Evolutionary conservation across 2,329 filamentous ascomycete genomes (phyloP).

Genomic region (Fusarium sp.): DNA sequence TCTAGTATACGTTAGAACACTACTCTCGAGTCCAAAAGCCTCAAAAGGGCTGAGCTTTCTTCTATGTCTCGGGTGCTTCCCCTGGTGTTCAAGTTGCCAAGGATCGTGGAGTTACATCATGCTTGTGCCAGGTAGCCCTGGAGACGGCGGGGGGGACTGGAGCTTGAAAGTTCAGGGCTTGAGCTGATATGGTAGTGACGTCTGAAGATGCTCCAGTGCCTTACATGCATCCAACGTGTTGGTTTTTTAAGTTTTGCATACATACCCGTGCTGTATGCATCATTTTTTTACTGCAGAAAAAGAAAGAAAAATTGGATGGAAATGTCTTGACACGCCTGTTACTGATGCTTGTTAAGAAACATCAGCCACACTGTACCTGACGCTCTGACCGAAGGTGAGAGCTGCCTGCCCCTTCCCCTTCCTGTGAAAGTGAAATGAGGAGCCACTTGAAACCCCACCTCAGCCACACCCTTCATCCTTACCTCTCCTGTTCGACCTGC

Average conservation of each 20-base stretch:
- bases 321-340: neutral
- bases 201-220: conserved; percentile 7
- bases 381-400: conserved; percentile 13
- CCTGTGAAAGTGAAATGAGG: conserved; percentile 33
- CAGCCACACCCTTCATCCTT: conserved; percentile 26
- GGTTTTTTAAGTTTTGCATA: neutral
- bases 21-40: neutral
- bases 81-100: neutral
- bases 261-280: conserved; percentile 1
- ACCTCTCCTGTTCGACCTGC: neutral
- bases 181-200: conserved; percentile 12
- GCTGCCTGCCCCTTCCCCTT: neutral
- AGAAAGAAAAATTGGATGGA: neutral
- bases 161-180: conserved; percentile 29
- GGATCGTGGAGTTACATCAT: neutral
- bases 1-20: neutral
- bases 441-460: conserved; percentile 30
- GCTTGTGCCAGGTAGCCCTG: neutral
- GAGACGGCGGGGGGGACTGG: conserved; percentile 5
- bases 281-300: neutral
- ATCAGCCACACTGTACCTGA: conserved; percentile 22
- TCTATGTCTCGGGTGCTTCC: neutral
- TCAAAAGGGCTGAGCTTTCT: neutral
- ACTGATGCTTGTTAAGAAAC: neutral
- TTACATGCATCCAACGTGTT: neutral